Conservation (phyloP, 345 rosid species). For the Citrus glauca region DNA sequence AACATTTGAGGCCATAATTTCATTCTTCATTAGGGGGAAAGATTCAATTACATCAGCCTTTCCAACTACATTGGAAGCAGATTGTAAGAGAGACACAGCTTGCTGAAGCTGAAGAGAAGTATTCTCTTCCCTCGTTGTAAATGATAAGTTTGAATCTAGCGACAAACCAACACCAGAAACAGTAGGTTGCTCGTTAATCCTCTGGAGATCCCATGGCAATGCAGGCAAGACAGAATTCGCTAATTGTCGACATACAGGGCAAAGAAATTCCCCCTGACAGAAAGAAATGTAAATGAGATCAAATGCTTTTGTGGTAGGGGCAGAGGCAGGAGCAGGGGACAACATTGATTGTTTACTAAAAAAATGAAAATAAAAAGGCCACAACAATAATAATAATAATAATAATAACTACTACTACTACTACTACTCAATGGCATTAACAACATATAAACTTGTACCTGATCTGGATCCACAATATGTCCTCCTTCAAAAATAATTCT, state of each 20-base stretch:
- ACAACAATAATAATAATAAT: background rate
- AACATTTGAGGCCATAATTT: slow-evolving; percentile 40
- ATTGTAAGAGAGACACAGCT: slow-evolving; percentile 60
- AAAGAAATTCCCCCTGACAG: slow-evolving; percentile 90
- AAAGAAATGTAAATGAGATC: slow-evolving; percentile 17
- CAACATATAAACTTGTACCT: slow-evolving; percentile 41
- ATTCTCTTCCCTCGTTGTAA: slow-evolving; percentile 23
- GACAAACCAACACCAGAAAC: slow-evolving; percentile 22
- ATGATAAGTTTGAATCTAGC: slow-evolving; percentile 13
- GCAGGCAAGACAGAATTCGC: slow-evolving; percentile 84
- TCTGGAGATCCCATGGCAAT: slow-evolving; percentile 41
- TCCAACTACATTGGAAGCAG: slow-evolving; percentile 55
- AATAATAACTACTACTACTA: no score
- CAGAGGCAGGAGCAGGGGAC: slow-evolving; percentile 1
- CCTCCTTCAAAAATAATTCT: slow-evolving; percentile 87
- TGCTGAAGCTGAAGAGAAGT: slow-evolving; percentile 43
- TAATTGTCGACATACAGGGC: slow-evolving; percentile 90
- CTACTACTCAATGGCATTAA: background rate
- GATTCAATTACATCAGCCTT: slow-evolving; percentile 40
- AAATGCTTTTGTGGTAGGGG: background rate
- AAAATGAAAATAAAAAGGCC: background rate
- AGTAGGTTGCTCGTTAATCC: slow-evolving; percentile 46
- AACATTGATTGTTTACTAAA: background rate
- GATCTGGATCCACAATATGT: slow-evolving; percentile 71
- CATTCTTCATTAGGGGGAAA: slow-evolving; percentile 39